Evolutionary conservation across 2,329 filamentous ascomycete species (phyloP), one percentile per base, ranked within the genome.

Genomic region (Colletotrichum sp.): DNA sequence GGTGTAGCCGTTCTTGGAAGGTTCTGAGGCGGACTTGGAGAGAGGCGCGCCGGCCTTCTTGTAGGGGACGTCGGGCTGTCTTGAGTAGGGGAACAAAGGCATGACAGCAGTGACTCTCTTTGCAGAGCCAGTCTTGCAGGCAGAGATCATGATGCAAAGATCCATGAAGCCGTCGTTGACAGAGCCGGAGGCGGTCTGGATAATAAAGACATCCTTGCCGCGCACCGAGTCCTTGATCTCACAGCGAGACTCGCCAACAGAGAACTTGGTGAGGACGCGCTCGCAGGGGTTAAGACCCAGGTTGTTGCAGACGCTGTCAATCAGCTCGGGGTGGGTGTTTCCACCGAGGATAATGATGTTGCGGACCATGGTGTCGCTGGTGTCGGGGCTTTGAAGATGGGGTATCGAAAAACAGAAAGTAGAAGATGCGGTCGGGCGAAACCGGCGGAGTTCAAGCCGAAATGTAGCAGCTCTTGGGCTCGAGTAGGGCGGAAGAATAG

Each of bases 161-260:
- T 99, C 97, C 88, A 99, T 94, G 79, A 99, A 92, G 87, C 98
- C 93, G 87, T 99, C 97, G 84, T 99, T 99, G 87, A 98, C 95
- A 81, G 94, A 95, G 78, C 95, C 96, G 80, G 95, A 95, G 80
- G 95, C 96, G 57, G 95, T 97, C 86, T 99, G 96, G 82, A 99
- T 95, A 84, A 99, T 98, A 88, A 98, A 99, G 84, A 98, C 97
- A 92, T 99, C 97, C 86, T 99, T 99, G 80, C 95, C 97, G 81
- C 97, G 94, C 68, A 99, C 97, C 16, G 96, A 98, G 86, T 99
- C 97, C 84, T 96, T 92, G 82, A 99, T 98, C 86, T 99, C 97
- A 78, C 98, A 96, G 71, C 96, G 93, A 80, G 95, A 98, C 88
- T 99, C 97, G 80, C 97, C 97, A 69, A 97, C 95, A 36, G 96